Base-by-base conservation (phyloP, 2,329 filamentous ascomycete genomes). In the Ceratocystis eucalypticola region DNA sequence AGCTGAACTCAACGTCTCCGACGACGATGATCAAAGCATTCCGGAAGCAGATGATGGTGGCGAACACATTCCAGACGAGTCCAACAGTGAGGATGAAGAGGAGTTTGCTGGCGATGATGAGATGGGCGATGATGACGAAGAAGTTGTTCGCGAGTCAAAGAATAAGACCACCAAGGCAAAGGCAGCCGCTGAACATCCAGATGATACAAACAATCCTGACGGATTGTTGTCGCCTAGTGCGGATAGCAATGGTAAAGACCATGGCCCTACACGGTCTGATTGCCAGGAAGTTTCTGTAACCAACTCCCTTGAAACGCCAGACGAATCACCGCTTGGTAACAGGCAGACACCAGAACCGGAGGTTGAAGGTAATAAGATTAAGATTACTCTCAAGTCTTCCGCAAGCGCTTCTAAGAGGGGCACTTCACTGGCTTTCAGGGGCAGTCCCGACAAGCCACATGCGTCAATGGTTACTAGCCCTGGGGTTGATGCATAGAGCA, bases 11-110 rank as follows among this genome's bases (percentile, higher is more conserved):
- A 65, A 67, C 12, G 63, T 65, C 22, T 25, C 15, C 4, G 30
- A 78, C 37, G 78, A 78, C 22, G 84, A 89, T 15, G 87, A 89
- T 7, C 86, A 61, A 30, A 67, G 84, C 68, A 87, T 89, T 57
- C 87, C 88, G 63, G 88, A 86, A 10, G 88, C 88, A 66, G 88
- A 91, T 67, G 88, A 88, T 67, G 85, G 81, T 30, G 84, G 86
- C 30, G 86, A 86, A 5, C 86, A 89, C 64, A 80, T 87, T 20
- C 82, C 84, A 0, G 79, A 83, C 64, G 82, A 82, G 57, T 78
- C 78, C 2, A 83, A 86, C 45, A 2, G 78, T 2, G 82, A 83
- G 30, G 80, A 83, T 2, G 77, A 78, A 3, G 83, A 83, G 37
- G 80, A 84, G 1, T 79, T 82, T 17, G 77, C 80, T n/a, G 82